Evolutionary conservation across 805 yeast species (phyloP).

Genomic region (Lipomyces anomalus): DNA sequence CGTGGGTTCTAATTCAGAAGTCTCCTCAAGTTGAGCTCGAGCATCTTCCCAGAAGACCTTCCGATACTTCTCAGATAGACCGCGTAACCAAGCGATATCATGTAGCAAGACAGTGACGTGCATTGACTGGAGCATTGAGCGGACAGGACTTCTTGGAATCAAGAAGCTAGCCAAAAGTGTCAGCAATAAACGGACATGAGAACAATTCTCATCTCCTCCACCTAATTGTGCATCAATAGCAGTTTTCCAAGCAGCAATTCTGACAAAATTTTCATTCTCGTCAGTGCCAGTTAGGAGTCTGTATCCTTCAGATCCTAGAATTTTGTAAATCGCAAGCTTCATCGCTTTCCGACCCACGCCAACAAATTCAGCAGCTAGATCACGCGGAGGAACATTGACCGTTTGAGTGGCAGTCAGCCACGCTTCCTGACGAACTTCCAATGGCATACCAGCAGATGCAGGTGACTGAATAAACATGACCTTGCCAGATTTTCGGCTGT

Average conservation of each 20-base stretch:
- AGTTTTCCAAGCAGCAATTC: slow-evolving; percentile 21
- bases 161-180: slow-evolving; percentile 29
- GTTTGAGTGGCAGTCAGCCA: slow-evolving; percentile 30
- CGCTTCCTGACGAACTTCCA: slow-evolving; percentile 23
- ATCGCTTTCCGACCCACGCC: slow-evolving; percentile 13
- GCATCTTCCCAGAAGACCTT: slow-evolving; percentile 30
- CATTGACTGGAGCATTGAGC: slow-evolving; percentile 30
- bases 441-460: slow-evolving; percentile 9
- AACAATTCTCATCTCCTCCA: slow-evolving; percentile 34
- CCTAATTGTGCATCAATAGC: slow-evolving; percentile 37
- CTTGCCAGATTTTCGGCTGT: slow-evolving; percentile 9
- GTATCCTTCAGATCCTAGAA: slow-evolving; percentile 28
- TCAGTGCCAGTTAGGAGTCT: slow-evolving; percentile 19
- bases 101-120: slow-evolving; percentile 29
- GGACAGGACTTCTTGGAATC: slow-evolving; percentile 25
- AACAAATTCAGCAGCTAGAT: slow-evolving; percentile 6
- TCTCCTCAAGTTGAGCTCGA: slow-evolving; percentile 18
- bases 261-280: slow-evolving; percentile 14
- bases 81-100: slow-evolving; percentile 18
- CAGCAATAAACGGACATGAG: slow-evolving; percentile 26
- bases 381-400: slow-evolving; percentile 26
- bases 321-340: slow-evolving; percentile 22
- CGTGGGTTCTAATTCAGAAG: slow-evolving; percentile 16
- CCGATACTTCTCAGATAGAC: slow-evolving; percentile 13
- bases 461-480: slow-evolving; percentile 5